phyloP scores from a whole-genome alignment of 2,329 filamentous ascomycete genomes.

The Penicillium sp. region DNA sequence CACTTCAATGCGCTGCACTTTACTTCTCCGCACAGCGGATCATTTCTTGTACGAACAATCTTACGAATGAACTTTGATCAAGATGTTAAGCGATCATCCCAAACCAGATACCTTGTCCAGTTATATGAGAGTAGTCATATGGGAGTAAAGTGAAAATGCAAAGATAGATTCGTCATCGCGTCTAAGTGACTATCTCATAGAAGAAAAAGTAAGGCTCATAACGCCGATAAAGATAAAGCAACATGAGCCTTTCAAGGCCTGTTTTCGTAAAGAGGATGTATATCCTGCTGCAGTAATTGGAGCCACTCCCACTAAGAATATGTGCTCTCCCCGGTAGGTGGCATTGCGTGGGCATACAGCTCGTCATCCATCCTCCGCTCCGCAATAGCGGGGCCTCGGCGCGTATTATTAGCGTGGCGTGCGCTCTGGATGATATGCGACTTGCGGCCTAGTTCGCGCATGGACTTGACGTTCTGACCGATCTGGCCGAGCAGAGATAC shows the following conservation, averaged over 20 bases:
- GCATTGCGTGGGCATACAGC: constrained; percentile 17
- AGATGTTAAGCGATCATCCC: neutral
- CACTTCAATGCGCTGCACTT: constrained; percentile 5
- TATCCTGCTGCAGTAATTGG: constrained; percentile 2
- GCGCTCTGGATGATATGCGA: constrained; percentile 58
- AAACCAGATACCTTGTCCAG: neutral
- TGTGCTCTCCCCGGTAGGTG: neutral
- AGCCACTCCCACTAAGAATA: neutral
- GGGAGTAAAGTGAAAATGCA: neutral
- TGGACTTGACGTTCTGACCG: constrained; percentile 67
- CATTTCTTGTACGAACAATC: neutral
- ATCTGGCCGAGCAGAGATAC: constrained; percentile 73
- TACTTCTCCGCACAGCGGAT: constrained; percentile 1
- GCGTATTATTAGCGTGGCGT: constrained; percentile 20
- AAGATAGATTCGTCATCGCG: constrained; percentile 6
- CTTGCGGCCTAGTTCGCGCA: constrained; percentile 73
- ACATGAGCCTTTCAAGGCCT: neutral
- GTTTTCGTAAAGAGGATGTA: neutral
- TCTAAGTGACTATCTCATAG: constrained; percentile 1
- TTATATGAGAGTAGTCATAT: neutral
- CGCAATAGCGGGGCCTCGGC: constrained; percentile 24
- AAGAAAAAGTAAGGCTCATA: neutral
- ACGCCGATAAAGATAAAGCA: neutral
- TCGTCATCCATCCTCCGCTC: constrained; percentile 31
- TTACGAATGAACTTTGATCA: neutral